Evolutionary conservation across 805 yeast species (phyloP).

Genomic region (Metschnikowia orientalis): DNA sequence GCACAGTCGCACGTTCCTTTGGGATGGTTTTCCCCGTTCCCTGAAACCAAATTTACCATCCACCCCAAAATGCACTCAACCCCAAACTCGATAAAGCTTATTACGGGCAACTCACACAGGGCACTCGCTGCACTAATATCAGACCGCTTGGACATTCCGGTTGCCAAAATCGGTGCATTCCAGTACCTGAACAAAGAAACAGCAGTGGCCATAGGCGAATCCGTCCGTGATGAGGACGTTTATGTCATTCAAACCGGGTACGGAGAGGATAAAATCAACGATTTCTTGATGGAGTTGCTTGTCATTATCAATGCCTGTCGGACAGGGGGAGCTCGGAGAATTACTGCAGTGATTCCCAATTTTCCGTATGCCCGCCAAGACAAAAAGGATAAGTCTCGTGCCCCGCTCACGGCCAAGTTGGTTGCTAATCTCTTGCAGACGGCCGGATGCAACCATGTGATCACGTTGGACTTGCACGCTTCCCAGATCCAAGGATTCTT

Average conservation of each 20-base stretch:
- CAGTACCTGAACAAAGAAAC: conserved; percentile 88
- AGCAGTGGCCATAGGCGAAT: conserved; percentile 79
- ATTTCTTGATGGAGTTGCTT: conserved; percentile 78
- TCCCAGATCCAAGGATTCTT: conserved; percentile 97
- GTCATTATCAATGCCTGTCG: conserved; percentile 92
- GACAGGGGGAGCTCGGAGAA: conserved; percentile 90
- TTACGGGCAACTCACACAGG: conserved; percentile 76
- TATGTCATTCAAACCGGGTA: conserved; percentile 81
- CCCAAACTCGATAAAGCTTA: conserved; percentile 46
- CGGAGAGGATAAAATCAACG: conserved; percentile 72
- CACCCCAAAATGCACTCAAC: conserved; percentile 12
- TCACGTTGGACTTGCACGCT: conserved; percentile 96
- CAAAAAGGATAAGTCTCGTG: conserved; percentile 91
- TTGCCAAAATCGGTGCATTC: conserved; percentile 74
- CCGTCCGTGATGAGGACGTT: conserved; percentile 88
- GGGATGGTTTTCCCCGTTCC: no score
- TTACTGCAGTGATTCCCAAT: conserved; percentile 92
- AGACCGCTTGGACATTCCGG: conserved; percentile 55
- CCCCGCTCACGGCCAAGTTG: conserved; percentile 92
- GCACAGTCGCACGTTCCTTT: no score
- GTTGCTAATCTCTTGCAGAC: conserved; percentile 88
- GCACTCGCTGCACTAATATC: conserved; percentile 74
- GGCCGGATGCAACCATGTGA: conserved; percentile 93
- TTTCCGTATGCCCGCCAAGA: conserved; percentile 98
- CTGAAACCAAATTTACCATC: neutral